Base-by-base conservation (phyloP, 768 basidiomycete genomes). In the Boletus sp. region DNA sequence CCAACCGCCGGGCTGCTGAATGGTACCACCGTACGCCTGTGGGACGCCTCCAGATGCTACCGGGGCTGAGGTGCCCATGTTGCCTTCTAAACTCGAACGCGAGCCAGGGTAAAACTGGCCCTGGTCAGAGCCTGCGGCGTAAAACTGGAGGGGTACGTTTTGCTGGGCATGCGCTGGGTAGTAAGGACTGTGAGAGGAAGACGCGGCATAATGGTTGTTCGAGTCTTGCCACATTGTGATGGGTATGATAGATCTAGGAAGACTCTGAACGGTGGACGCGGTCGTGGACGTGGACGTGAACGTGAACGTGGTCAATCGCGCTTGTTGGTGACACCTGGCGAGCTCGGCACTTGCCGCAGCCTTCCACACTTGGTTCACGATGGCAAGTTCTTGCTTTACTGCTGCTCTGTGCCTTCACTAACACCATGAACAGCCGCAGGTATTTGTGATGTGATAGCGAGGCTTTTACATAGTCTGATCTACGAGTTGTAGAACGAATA, bases 401-500 rank as follows among this genome's bases (percentile, higher is more conserved):
- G 4, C 3, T 47, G 14, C 37, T 15, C 20, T 15, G 4, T 28
- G 45, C 28, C 29, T 17, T 12, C 11, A 32, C 58, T 73, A 35
- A 73, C 59, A 49, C 50, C 30, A 28, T 40, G 24, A 24, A 64
- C 59, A 90, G 87, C 87, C 87, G 68, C 87, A 89, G 83, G 87
- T 88, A 77, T 58, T 47, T 39, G 14, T 3, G 33, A 33, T 17
- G 29, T 14, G 6, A 50, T 54, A 56, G 5, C n/a, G 29, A 28
- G 14, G 32, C n/a, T 30, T 35, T 28, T 8, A 36, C n/a, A 30
- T 10, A 40, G 2, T 45, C 65, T 71, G 52, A 67, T 48, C 14
- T 5, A 24, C 24, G 14, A 28, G 14, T 56, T 57, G 55, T 61
- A 99, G 92, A 98, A 98, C 81, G 95, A 98, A 73, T 98, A 98